Evolutionary conservation across 352 stramenopile genomes (phyloP), one percentile per base, ranked within the genome.

Genomic region (Phytophthora pluvialis): DNA sequence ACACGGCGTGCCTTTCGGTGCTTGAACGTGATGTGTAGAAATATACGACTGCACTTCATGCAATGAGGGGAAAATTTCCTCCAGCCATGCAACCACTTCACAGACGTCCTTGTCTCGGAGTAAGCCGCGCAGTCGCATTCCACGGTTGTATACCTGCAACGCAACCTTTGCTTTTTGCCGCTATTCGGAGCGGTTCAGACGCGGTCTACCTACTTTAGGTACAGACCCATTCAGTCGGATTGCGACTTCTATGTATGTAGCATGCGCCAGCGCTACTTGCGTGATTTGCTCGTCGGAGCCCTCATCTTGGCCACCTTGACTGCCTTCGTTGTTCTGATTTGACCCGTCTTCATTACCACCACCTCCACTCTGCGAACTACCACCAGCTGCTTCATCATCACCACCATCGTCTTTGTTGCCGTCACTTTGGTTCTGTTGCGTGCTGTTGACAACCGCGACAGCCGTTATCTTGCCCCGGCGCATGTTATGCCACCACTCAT

Each of bases 401-500:
- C 39, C 16, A 15, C n/a, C 4, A 7, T 43, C 38, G n/a, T 25
- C 15, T 4, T 35, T 35, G 5, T 43, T n/a, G 3, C 15, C n/a
- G 12, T 18, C 36, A 43, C 25, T 2, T 12, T 43, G 18, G 5
- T 43, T 43, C 4, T 43, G 5, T 35, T 9, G 9, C 9, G 31
- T 16, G 16, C 21, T 18, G 11, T 12, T 46, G 8, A 4, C 21
- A 16, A 13, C 6, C 16, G 9, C 13, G 39, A 6, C 3, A 5
- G 16, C 28, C 4, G 39, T 5, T 6, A 42, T 18, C 4, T 46
- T 46, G 16, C 16, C 39, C 6, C 28, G 59, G 5, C 49, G 48
- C 15, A 60, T 21, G 7, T 60, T 60, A n/a, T 67, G 18, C 48
- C 48, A 67, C 42, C 48, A 67, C 26, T 42, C 0, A 42, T 67